Conservation (phyloP, 257 asterid genomes). For the Oldenlandia corymbosa region DNA sequence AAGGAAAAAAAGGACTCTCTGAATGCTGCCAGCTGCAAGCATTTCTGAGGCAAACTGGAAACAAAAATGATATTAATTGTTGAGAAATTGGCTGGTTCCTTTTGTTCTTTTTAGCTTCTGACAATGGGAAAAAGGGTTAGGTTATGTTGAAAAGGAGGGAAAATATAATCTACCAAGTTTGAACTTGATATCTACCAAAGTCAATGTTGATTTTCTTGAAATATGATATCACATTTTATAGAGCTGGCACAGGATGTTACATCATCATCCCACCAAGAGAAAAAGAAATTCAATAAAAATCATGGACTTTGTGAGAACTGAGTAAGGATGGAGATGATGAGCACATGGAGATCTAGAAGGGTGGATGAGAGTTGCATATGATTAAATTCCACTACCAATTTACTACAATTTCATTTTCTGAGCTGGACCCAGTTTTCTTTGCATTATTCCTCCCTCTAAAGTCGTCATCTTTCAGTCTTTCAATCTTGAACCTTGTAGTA, state of each 20-base stretch:
- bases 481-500: neutral
- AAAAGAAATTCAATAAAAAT: neutral
- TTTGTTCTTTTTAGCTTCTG: neutral
- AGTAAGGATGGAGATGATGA: no score
- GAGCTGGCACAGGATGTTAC: slow-evolving; percentile 12
- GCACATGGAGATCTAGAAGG: no score
- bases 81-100: neutral
- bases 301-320: no score
- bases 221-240: slow-evolving; percentile 2
- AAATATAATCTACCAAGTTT: no score
- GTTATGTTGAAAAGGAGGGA: no score
- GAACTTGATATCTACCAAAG: neutral
- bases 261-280: neutral
- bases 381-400: no score
- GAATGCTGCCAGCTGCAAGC: neutral
- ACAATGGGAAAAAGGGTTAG: neutral
- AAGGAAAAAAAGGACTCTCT: neutral
- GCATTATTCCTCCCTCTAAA: neutral
- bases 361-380: no score
- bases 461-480: neutral
- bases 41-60: neutral
- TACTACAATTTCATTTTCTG: neutral
- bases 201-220: neutral
- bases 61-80: neutral
- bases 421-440: neutral